Evolutionary conservation across 106 monocot genomes (phyloP), one percentile per base, ranked within the genome.

Genomic region (Dendrobium huoshanense): DNA sequence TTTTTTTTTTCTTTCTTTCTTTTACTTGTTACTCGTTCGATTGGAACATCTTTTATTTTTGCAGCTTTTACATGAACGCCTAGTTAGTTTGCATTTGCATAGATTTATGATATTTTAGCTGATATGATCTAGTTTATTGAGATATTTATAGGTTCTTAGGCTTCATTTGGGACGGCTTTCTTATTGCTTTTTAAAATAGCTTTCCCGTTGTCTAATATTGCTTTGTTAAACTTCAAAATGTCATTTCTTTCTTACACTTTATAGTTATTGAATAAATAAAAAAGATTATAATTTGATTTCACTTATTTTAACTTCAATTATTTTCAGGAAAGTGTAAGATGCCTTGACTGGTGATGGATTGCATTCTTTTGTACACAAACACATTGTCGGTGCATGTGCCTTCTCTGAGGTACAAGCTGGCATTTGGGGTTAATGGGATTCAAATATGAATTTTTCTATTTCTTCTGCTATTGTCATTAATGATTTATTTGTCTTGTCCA

Each of bases 291-390:
- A 61, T 19, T 61, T 20, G 19, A 8, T 61, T 22, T 22, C 61
- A 24, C 4, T 22, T 20, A 77, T 64, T n/a, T 80, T 29, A 29
- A 40, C 40, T 55, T 75, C 4, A 18, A 24, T 54, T n/a, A 54
- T 78, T 77, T 88, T 56, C 87, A 97, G 96, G 79, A 97, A 94
- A 91, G 80, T 97, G 80, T 97, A 94, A 94, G 97, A 97, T 87
- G 97, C 97, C 9, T 82, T 97, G 79, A 88, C 85, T 48, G 97
- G 97, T 40, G 92, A 92, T 72, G 92, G 88, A 74, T 47, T 94
- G 6, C 92, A 94, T 84, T 92, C 94, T 2, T 97, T 97, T 84
- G 97, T 92, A 80, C 97, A 94, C 81, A 97, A 94, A 65, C 92
- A 97, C 82, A 97, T 97, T 75, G 94, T 97, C 24, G 89, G 94